These are phyloP conservation scores for Fusarium oligoseptatum DNA, from an alignment of 2,329 filamentous ascomycete species.

Conservation along the genomic window DNA sequence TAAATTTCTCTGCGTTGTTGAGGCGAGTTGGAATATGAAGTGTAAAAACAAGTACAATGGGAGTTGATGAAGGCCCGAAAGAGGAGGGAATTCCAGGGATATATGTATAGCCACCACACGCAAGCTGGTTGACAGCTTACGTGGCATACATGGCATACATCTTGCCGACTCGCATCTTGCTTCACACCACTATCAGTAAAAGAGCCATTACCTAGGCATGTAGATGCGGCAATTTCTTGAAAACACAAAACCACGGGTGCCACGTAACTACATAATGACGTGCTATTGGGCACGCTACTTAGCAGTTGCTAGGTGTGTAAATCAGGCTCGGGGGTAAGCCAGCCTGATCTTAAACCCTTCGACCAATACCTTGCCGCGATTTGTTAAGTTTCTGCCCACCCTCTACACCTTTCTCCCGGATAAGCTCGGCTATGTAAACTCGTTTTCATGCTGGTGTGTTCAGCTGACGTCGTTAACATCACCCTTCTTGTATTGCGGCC, in stretches of 20 bases:
- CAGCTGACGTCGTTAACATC: neutral
- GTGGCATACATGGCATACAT: neutral
- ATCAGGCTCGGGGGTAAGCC: neutral
- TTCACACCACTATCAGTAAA: neutral
- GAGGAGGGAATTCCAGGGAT: neutral
- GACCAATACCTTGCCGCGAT: neutral
- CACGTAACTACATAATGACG: neutral
- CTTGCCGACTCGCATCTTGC: neutral
- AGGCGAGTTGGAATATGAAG: neutral
- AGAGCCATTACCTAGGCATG: neutral
- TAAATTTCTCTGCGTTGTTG: neutral
- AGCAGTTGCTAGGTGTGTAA: neutral
- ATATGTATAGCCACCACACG: neutral
- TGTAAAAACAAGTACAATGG: neutral
- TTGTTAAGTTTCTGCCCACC: neutral
- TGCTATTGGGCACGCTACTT: neutral
- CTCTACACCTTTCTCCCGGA: neutral
- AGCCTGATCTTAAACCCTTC: neutral
- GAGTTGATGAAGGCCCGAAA: neutral
- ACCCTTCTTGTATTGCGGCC: neutral
- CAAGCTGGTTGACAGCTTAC: neutral
- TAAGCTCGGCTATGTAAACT: neutral
- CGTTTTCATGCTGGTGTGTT: neutral
- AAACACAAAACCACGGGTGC: neutral
- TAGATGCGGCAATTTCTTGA: neutral